These are phyloP conservation scores for Candida dendrica DNA, from an alignment of 805 yeast species.

Conservation along the genomic window DNA sequence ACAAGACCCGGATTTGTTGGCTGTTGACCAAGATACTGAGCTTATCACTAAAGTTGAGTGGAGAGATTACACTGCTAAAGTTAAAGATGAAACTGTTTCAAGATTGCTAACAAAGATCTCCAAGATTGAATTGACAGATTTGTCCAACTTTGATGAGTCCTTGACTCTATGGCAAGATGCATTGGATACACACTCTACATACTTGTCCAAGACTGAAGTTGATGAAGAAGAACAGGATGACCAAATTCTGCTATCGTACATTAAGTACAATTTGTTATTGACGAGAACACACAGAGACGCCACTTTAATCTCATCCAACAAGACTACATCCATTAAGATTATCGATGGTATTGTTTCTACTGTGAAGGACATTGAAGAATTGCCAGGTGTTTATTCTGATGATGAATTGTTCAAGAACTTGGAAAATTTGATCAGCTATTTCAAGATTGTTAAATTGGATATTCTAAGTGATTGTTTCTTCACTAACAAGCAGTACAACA, in stretches of 20 bases:
- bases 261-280: constrained; percentile 59
- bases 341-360: constrained; percentile 40
- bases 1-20: constrained; percentile 19
- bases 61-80: constrained; percentile 54
- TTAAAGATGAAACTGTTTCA: constrained; percentile 70
- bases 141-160: constrained; percentile 46
- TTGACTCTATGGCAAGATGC: constrained; percentile 66
- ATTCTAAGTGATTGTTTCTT: constrained; percentile 40
- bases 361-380: constrained; percentile 54
- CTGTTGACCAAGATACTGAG: constrained; percentile 17
- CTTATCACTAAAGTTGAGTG: constrained; percentile 45
- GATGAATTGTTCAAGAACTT: constrained; percentile 57
- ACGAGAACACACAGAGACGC: constrained; percentile 70
- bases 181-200: constrained; percentile 49
- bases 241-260: constrained; percentile 68
- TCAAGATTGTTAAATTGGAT: constrained; percentile 34
- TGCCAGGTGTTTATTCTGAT: constrained; percentile 91
- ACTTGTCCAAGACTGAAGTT: constrained; percentile 34
- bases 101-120: constrained; percentile 40
- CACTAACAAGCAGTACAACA: constrained; percentile 31
- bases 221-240: constrained; percentile 59
- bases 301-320: constrained; percentile 26
- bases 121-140: constrained; percentile 24
- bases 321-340: constrained; percentile 25
- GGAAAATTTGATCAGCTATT: constrained; percentile 39